A percentile compares a stretch with the other conserved stretches of the same genome.
phyloP scores from a whole-genome alignment of 257 asterid species.

The Fraxinus pennsylvanica region DNA sequence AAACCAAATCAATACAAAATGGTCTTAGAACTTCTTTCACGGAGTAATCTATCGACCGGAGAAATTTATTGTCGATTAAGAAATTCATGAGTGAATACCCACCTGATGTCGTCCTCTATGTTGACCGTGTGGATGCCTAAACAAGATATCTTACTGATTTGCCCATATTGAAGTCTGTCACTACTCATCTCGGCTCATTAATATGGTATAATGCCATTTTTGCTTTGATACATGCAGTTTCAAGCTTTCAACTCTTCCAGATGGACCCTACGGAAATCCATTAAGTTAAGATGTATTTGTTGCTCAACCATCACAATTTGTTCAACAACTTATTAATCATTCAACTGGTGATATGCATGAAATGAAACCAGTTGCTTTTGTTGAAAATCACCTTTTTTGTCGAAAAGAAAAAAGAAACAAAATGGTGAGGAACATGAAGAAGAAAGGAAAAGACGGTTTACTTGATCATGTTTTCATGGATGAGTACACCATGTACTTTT shows the following conservation, averaged over 20 bases:
- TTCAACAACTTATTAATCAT: too few species aligned
- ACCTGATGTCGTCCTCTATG: slow-evolving; percentile 75
- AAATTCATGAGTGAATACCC: slow-evolving; percentile 48
- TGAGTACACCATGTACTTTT: too few species aligned
- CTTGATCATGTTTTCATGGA: too few species aligned
- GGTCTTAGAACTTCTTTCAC: slow-evolving; percentile 56
- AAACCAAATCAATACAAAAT: too few species aligned
- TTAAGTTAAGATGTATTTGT: slow-evolving; percentile 17
- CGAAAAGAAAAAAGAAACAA: too few species aligned
- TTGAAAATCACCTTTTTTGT: too few species aligned
- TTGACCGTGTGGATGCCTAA: slow-evolving; percentile 68
- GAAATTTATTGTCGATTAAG: slow-evolving; percentile 53
- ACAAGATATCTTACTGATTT: slow-evolving; percentile 47
- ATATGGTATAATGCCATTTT: slow-evolving; percentile 59
- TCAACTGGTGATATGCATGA: too few species aligned
- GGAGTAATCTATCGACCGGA: slow-evolving; percentile 54
- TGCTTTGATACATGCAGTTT: slow-evolving; percentile 65
- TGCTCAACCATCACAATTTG: too few species aligned
- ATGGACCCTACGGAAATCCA: slow-evolving; percentile 54
- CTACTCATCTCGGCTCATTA: slow-evolving; percentile 63
- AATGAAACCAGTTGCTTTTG: too few species aligned
- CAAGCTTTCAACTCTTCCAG: slow-evolving; percentile 49
- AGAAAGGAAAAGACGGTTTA: too few species aligned
- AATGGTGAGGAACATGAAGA: too few species aligned
- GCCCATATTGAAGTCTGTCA: slow-evolving; percentile 50